Base-by-base conservation (phyloP, 208 protist species). In the Crithidia acanthocephali region DNA sequence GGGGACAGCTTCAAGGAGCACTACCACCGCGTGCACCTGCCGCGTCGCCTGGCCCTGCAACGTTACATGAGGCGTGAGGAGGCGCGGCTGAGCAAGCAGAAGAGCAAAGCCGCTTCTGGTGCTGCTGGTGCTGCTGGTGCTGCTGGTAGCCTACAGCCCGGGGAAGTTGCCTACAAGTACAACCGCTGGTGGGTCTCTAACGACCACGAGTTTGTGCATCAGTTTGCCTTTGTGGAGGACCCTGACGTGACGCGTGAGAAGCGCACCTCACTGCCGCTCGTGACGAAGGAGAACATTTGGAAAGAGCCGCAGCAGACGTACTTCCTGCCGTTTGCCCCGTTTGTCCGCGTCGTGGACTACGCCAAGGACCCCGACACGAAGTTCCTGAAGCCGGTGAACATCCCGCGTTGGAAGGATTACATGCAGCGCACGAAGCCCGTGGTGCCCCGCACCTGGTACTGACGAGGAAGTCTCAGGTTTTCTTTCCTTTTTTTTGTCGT, bases 401-500 rank as follows among this genome's bases (percentile, higher is more conserved):
- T 97, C 25, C 92, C 92, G 2, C 83, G 90, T 20, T 97, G 92
- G 90, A 97, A 97, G 80, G 92, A 97, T 66, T 97, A 94, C 79
- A 97, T 97, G 92, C 87, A 92, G 66, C 89, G 92, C 48, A 91
- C 88, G 25, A 97, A 94, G 76, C 92, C 92, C 5, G 83, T 95
- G 0, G 76, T 97, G 28, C 92, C 92, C 9, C 80, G 92, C 23
- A 97, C 92, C 6, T 97, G 92, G 92, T 97, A 97, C 51, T 96
- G 22, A 35, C 2, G 27, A 6, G 8, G 23, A 32, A 15, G 47
- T 6, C 32, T 16, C 11, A 2, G 28, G 23, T 25, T 30, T 18
- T 40, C 15, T 64, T 9, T 1, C 40, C 16, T 51, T 50, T 63
- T 16, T 61, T 45, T 47, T 45, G 33, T 22, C 30, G 13, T 18